These are phyloP conservation scores for Bipolaris oryzae DNA, from an alignment of 2,329 filamentous ascomycete genomes.

Conservation along the genomic window DNA sequence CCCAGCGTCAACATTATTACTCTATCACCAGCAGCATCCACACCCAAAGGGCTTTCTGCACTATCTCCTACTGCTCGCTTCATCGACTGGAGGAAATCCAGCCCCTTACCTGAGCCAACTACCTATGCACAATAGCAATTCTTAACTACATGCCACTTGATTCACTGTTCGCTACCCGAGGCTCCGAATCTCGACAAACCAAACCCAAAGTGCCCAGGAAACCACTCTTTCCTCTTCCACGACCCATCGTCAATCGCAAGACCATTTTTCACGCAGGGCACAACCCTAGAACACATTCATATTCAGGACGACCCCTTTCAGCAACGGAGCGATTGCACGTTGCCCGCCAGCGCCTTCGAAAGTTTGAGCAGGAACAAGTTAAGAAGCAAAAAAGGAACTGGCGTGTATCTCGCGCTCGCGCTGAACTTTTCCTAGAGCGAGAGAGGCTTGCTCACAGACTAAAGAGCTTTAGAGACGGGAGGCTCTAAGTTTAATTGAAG, in stretches of 20 bases:
- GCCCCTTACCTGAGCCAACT: not conserved
- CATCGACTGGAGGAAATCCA: not conserved
- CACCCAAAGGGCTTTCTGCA: not conserved
- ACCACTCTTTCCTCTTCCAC: not conserved
- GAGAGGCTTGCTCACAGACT: conserved; percentile 3
- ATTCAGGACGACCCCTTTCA: conserved; percentile 7
- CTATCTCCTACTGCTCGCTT: not conserved
- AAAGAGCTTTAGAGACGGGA: conserved; percentile 4
- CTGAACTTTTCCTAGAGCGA: not conserved
- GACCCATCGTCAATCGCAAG: not conserved
- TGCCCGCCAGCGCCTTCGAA: conserved; percentile 12
- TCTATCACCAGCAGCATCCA: not conserved
- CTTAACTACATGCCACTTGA: conserved; percentile 7
- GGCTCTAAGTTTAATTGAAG: not conserved
- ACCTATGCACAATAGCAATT: not conserved
- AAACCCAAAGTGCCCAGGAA: not conserved
- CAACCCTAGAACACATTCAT: not conserved
- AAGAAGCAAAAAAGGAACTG: conserved; percentile 1
- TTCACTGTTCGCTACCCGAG: not conserved
- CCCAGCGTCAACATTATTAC: not conserved
- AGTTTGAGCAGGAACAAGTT: conserved; percentile 10
- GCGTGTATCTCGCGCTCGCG: not conserved
- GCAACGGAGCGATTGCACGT: conserved; percentile 9
- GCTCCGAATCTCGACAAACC: not conserved
- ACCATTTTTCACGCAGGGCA: conserved; percentile 1